These are phyloP conservation scores for Pestalotiopsis sp. DNA, from an alignment of 2,329 filamentous ascomycete genomes.

Conservation along the genomic window DNA sequence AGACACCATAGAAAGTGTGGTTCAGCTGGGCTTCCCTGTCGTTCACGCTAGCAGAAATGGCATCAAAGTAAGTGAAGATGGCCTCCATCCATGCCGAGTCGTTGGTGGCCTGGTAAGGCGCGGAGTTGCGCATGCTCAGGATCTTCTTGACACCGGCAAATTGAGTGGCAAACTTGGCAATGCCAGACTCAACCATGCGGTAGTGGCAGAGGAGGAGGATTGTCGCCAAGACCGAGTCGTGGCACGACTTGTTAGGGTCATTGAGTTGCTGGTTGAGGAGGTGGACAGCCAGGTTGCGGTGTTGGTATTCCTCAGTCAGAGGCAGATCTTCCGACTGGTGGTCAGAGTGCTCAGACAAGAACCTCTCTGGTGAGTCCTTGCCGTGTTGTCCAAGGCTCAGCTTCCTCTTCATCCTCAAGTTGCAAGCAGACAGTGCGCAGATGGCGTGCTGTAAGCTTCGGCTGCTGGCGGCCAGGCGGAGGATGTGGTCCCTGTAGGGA, in stretches of 20 bases:
- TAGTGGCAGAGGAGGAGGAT: conserved; percentile 89
- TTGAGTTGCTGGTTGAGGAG: conserved; percentile 84
- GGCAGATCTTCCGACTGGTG: conserved; percentile 64
- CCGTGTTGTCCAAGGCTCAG: conserved; percentile 61
- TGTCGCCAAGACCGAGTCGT: conserved; percentile 87
- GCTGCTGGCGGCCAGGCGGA: conserved; percentile 76
- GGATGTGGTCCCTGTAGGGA: conserved; percentile 82
- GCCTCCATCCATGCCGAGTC: conserved; percentile 90
- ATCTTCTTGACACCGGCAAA: conserved; percentile 93
- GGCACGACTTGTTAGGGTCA: conserved; percentile 72
- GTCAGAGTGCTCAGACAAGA: conserved; percentile 47
- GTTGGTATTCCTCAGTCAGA: conserved; percentile 80
- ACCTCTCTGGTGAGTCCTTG: conserved; percentile 53
- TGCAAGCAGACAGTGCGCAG: conserved; percentile 86
- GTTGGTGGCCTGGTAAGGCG: conserved; percentile 55
- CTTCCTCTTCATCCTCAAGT: conserved; percentile 82
- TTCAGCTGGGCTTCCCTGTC: conserved; percentile 85
- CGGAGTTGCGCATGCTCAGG: conserved; percentile 70
- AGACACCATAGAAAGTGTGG: conserved; percentile 63
- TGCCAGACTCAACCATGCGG: conserved; percentile 89
- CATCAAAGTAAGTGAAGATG: conserved; percentile 93
- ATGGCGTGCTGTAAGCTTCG: conserved; percentile 90
- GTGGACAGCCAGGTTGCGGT: conserved; percentile 77
- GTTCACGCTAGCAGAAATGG: conserved; percentile 89
- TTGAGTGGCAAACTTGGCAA: conserved; percentile 91